Evolutionary conservation across 108 stramenopile species (phyloP), one percentile per base, ranked within the genome.

Genomic region (Pseudonitzschia multistriata): DNA sequence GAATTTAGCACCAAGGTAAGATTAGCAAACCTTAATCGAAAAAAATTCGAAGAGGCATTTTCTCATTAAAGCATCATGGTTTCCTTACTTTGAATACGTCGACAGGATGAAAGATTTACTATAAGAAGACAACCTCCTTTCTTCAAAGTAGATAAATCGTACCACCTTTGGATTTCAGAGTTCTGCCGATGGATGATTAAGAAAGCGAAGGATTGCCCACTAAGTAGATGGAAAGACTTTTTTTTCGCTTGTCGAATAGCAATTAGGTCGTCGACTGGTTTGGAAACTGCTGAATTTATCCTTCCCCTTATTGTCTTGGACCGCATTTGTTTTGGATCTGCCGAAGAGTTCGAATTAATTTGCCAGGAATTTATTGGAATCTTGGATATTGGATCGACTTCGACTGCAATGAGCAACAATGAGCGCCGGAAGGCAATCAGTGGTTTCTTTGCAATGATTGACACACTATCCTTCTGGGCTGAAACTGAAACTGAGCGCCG

Each of bases 251-350:
- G 89, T 54, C 73, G 89, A 49, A 86, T 88, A 47, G 92, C 91
- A 19, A 68, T 96, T 48, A 77, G 91, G 52, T 84, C 88, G 22
- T 64, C 76, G 63, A 77, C 83, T 49, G 92, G 90, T 7, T 21
- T 91, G 3, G 50, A 66, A 49, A 78, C 89, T 49, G 78, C 86
- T 7, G 92, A 96, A 71, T 92, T 92, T 56, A 66, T 96, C 13
- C 70, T 96, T 3, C 95, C 95, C 30, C 59, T 94, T 5, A 75
- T 96, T 7, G 75, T 96, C 11, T 79, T 92, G 14, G 95, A 96
- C 68, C 73, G 77, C 11, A 50, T 93, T 30, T 93, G 89, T 66
- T 94, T 88, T 62, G 95, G 92, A 21, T 68, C 74, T 22, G 57
- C 68, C 19, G 33, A 72, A n/a, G 95, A 93, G 60, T 69, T 78